A percentile compares a stretch with the other conserved stretches of the same genome.
phyloP scores from a whole-genome alignment of 179 eudicot species.

The Dionaea muscipula region DNA sequence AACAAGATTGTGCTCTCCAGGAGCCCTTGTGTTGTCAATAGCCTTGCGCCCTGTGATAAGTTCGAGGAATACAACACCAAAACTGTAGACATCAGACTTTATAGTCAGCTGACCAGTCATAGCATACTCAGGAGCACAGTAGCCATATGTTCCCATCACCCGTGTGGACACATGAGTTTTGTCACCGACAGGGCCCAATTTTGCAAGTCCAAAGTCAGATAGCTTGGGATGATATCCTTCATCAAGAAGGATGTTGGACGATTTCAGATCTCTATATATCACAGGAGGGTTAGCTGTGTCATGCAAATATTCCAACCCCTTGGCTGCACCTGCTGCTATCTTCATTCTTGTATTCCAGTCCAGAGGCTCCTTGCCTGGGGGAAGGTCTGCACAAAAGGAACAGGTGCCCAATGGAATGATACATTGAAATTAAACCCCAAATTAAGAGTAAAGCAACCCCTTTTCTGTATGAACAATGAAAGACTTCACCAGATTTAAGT shows the following conservation, averaged over 20 bases:
- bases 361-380: slow-evolving; percentile 63
- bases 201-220: slow-evolving; percentile 91
- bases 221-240: slow-evolving; percentile 71
- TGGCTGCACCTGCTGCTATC: slow-evolving; percentile 96
- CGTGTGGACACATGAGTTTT: slow-evolving; percentile 88
- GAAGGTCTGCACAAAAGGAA: slow-evolving; percentile 32
- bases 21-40: slow-evolving; percentile 55
- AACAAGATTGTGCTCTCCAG: slow-evolving; percentile 88
- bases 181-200: slow-evolving; percentile 84
- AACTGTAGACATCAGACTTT: slow-evolving; percentile 86
- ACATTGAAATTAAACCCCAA: too few species aligned
- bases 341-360: slow-evolving; percentile 97
- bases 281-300: slow-evolving; percentile 92
- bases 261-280: slow-evolving; percentile 75
- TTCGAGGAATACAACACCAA: slow-evolving; percentile 88
- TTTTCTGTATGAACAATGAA: too few species aligned
- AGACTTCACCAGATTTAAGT: too few species aligned
- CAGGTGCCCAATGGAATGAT: not conserved
- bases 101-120: slow-evolving; percentile 92
- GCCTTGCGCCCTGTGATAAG: slow-evolving; percentile 91
- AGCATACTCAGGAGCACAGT: slow-evolving; percentile 95
- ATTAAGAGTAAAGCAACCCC: too few species aligned
- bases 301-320: slow-evolving; percentile 85
- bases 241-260: slow-evolving; percentile 80
- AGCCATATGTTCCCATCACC: slow-evolving; percentile 94